These are phyloP conservation scores for Cercospora zeae-maydis DNA, from an alignment of 2,329 filamentous ascomycete species.

Conservation along the genomic window DNA sequence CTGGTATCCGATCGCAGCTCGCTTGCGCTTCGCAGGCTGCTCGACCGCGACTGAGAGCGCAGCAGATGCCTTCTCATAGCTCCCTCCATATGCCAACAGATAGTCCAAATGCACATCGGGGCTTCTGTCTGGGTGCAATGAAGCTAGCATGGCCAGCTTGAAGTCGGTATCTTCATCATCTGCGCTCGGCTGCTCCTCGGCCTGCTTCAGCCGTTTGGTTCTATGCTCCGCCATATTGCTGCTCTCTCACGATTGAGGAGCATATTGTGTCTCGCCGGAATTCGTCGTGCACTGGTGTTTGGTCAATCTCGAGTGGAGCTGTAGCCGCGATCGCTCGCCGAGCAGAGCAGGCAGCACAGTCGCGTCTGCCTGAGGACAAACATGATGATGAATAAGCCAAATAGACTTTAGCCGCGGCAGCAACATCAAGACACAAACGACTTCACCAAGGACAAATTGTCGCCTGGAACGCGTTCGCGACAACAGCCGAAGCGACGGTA, in stretches of 20 bases:
- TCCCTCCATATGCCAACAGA: conserved; percentile 73
- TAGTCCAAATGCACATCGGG: conserved; percentile 72
- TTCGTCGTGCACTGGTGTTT: not conserved
- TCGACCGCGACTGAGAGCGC: conserved; percentile 44
- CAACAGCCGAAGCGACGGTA: not conserved
- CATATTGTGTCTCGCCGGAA: not conserved
- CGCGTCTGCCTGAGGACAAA: not conserved
- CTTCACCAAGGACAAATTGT: not conserved
- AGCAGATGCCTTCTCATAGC: conserved; percentile 62
- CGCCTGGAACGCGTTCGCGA: not conserved
- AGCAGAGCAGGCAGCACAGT: not conserved
- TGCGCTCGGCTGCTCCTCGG: conserved; percentile 8
- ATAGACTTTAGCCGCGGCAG: conserved; percentile 6
- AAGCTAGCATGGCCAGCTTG: conserved; percentile 79
- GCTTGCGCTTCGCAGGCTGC: conserved; percentile 36
- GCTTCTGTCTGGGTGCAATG: conserved; percentile 63
- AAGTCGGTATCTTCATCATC: conserved; percentile 77
- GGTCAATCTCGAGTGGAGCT: not conserved
- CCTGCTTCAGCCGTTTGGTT: conserved; percentile 22
- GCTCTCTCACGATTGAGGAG: not conserved
- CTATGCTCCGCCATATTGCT: conserved; percentile 20
- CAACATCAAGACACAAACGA: not conserved
- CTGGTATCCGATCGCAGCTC: conserved; percentile 40
- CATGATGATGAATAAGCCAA: not conserved
- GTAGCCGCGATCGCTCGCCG: not conserved